Conservation (phyloP, 2,329 filamentous ascomycete species). For the Colletotrichum cereale region DNA sequence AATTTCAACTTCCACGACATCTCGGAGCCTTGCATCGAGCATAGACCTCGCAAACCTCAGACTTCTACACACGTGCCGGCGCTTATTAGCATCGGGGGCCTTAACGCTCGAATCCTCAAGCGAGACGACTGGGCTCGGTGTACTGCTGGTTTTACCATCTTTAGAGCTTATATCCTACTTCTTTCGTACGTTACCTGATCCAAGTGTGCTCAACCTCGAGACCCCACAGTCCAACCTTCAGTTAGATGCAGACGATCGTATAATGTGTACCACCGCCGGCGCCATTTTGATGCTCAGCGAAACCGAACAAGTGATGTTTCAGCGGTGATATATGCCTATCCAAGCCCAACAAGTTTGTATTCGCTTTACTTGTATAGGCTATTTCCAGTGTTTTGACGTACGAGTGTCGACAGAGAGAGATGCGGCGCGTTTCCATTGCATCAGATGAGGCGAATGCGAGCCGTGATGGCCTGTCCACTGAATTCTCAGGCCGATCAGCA, state of each 20-base stretch:
- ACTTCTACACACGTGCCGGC: not conserved
- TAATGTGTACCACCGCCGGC: not conserved
- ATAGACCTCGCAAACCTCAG: not conserved
- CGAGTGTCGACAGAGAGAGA: not conserved
- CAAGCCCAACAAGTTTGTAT: not conserved
- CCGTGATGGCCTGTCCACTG: not conserved
- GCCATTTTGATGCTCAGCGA: not conserved
- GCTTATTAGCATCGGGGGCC: not conserved
- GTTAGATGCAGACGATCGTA: not conserved
- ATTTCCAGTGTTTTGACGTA: not conserved
- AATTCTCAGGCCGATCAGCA: not conserved
- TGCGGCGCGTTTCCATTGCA: not conserved
- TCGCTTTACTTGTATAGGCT: not conserved
- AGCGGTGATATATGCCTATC: not conserved
- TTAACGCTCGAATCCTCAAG: not conserved
- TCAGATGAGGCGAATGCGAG: not conserved
- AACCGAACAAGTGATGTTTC: not conserved
- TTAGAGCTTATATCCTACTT: not conserved
- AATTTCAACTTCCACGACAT: not conserved
- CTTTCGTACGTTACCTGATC: not conserved
- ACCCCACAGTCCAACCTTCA: not conserved
- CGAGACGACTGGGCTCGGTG: not conserved
- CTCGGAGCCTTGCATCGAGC: not conserved
- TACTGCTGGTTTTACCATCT: not conserved
- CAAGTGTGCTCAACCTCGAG: not conserved